A percentile compares a stretch with the other conserved stretches of the same genome.
phyloP scores from a whole-genome alignment of 352 stramenopile genomes.

The Plasmopara muralis region DNA sequence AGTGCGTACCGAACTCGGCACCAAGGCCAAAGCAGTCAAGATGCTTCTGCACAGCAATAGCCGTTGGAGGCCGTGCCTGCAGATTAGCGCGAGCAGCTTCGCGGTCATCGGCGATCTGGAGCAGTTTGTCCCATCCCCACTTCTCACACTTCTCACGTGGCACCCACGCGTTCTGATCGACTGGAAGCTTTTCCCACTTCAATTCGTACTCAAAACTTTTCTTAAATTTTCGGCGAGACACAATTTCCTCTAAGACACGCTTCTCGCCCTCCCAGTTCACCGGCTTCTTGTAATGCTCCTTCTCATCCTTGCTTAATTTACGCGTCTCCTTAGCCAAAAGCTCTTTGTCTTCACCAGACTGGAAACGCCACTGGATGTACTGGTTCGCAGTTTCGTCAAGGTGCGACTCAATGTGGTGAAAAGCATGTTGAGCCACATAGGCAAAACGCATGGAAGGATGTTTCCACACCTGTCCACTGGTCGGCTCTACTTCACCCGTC shows the following conservation, averaged over 20 bases:
- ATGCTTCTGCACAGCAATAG: constrained; percentile 95
- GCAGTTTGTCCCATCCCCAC: constrained; percentile 95
- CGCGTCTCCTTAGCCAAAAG: constrained; percentile 89
- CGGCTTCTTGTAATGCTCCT: constrained; percentile 92
- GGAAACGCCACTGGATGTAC: constrained; percentile 98
- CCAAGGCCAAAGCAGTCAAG: constrained; percentile 95
- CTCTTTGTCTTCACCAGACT: constrained; percentile 87
- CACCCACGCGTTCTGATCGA: constrained; percentile 95
- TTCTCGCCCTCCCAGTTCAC: constrained; percentile 91
- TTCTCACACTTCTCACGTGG: constrained; percentile 93
- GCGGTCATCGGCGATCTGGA: constrained; percentile 95
- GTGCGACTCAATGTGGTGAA: constrained; percentile 97
- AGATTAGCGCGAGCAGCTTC: constrained; percentile 90
- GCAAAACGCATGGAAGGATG: constrained; percentile 88
- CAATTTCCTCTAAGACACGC: constrained; percentile 86
- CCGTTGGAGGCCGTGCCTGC: constrained; percentile 91
- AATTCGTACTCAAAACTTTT: constrained; percentile 96
- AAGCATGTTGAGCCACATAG: constrained; percentile 96
- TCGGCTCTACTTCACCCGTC: constrained; percentile 76
- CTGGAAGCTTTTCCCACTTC: constrained; percentile 92
- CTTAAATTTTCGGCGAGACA: constrained; percentile 90
- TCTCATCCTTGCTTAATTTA: constrained; percentile 90
- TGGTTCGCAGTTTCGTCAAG: constrained; percentile 92
- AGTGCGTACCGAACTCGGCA: constrained; percentile 97
- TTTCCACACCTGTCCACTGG: constrained; percentile 70